Evolutionary conservation across 208 protist species (phyloP).

Genomic region (Porcisia hertigi): DNA sequence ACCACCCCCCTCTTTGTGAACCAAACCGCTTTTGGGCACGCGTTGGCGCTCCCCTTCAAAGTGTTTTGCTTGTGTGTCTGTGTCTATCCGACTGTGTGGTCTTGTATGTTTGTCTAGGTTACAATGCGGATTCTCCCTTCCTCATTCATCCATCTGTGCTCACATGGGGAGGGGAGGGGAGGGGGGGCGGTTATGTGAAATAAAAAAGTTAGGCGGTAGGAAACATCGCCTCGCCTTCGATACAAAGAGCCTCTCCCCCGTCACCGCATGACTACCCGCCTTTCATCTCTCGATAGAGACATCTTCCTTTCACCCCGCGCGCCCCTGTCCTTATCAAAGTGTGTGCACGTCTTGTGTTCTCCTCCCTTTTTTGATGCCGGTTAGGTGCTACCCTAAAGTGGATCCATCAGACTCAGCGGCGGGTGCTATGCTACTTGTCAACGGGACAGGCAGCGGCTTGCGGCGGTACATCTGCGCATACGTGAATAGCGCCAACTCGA

Average conservation of each 20-base stretch:
- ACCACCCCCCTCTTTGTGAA: not conserved
- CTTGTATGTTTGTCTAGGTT: not conserved
- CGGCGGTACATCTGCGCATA: slow-evolving; percentile 49
- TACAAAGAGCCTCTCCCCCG: not conserved
- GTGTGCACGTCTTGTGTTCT: not conserved
- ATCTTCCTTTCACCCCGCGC: not conserved
- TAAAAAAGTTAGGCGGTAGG: not conserved
- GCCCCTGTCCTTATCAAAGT: not conserved
- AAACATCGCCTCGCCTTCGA: not conserved
- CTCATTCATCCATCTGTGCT: not conserved
- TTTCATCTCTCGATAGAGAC: not conserved
- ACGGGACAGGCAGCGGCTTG: slow-evolving; percentile 9
- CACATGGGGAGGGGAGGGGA: too few species aligned
- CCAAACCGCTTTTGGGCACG: too few species aligned
- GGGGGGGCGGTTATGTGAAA: not conserved
- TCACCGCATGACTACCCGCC: not conserved
- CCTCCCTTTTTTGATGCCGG: not conserved
- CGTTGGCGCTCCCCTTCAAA: too few species aligned
- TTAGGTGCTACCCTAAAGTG: not conserved
- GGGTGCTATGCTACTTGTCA: slow-evolving; percentile 14
- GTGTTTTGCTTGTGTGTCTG: not conserved
- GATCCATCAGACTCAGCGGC: slow-evolving; percentile 6
- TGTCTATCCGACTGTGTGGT: not conserved
- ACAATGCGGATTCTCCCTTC: not conserved
- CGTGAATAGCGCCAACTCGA: slow-evolving; percentile 83